phyloP scores from a whole-genome alignment of 176 grass and related monocot species.

The Triticum monococcum region DNA sequence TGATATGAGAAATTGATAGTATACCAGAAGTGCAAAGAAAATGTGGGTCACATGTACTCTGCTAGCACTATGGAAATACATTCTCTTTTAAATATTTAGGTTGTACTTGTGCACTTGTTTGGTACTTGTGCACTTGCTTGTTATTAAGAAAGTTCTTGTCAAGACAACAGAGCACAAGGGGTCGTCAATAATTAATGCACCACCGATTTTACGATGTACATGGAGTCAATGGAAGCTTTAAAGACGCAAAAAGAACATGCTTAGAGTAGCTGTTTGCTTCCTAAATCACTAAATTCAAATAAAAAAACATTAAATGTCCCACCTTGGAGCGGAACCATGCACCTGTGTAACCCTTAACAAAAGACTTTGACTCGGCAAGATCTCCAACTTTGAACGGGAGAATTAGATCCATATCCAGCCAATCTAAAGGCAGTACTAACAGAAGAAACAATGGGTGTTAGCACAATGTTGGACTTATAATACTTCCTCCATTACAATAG shows the following conservation, averaged over 20 bases:
- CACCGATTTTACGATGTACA: too few species aligned
- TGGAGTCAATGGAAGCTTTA: not conserved
- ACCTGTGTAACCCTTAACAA: conserved; percentile 32
- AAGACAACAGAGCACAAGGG: too few species aligned
- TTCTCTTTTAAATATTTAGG: not conserved
- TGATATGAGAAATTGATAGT: not conserved
- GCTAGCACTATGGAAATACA: not conserved
- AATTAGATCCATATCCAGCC: conserved; percentile 46
- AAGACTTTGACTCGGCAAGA: conserved; percentile 41
- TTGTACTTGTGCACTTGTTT: not conserved
- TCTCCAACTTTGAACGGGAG: conserved; percentile 56
- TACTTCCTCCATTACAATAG: not conserved
- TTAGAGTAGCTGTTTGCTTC: not conserved
- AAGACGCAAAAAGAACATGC: not conserved
- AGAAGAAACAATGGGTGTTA: not conserved
- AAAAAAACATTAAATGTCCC: not conserved
- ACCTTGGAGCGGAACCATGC: conserved; percentile 87
- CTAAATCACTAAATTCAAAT: conserved; percentile 10
- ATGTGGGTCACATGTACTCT: not conserved
- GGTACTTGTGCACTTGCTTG: too few species aligned
- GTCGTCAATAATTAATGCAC: too few species aligned
- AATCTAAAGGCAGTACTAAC: conserved; percentile 2
- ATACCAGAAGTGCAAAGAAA: not conserved
- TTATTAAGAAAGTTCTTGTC: too few species aligned
- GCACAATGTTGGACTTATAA: not conserved